Conservation (phyloP, 164 flowering plant species). For the Piper longum region DNA sequence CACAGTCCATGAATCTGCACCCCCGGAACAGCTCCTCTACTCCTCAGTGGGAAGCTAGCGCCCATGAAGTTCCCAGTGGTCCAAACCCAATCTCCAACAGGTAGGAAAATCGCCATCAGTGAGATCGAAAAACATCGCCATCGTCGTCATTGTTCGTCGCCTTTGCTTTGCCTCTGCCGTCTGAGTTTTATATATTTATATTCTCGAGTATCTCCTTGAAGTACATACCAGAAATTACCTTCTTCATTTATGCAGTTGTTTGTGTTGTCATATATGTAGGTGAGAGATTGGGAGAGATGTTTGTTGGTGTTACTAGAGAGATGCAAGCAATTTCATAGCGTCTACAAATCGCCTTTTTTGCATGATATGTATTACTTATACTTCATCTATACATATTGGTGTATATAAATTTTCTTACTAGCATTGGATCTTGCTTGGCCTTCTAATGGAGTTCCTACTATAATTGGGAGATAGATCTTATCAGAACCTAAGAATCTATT, state of each 20-base stretch:
- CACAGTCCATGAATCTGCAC: constrained; percentile 9
- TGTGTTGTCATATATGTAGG: background rate
- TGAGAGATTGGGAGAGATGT: background rate
- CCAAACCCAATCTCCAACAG: constrained; percentile 66
- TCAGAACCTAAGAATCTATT: background rate
- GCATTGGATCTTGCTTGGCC: background rate
- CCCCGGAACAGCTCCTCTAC: constrained; percentile 1
- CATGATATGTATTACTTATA: background rate
- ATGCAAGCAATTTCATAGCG: background rate
- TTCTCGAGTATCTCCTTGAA: constrained; percentile 3
- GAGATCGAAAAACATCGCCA: background rate
- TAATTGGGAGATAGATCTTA: background rate
- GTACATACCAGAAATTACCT: constrained; percentile 6
- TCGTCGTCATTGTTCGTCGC: background rate
- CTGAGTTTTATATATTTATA: background rate
- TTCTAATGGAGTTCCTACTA: background rate
- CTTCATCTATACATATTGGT: background rate
- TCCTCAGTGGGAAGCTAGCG: constrained; percentile 33
- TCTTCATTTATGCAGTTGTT: background rate
- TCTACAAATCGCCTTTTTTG: background rate
- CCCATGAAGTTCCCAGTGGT: constrained; percentile 82
- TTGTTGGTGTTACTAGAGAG: background rate
- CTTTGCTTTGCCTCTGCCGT: background rate
- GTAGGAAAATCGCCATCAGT: constrained; percentile 3
- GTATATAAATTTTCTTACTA: background rate